Percentiles rank a stretch among this genome's conserved stretches.
Conservation (phyloP, 2,329 filamentous ascomycete genomes). For the Calcarisporium arbuscula region DNA sequence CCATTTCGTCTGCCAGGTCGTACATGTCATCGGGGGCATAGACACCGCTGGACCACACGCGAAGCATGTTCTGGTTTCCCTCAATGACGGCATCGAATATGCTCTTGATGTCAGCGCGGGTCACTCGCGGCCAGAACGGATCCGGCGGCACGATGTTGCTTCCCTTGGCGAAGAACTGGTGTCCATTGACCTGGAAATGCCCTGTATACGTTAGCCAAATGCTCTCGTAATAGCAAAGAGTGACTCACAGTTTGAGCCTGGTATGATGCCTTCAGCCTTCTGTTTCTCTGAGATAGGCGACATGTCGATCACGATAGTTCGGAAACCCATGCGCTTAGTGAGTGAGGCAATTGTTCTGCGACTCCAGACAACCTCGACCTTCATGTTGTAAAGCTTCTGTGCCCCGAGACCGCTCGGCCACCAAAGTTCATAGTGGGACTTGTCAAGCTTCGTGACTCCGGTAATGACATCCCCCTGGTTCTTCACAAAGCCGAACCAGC, state of each 20-base stretch:
- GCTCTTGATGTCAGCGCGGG: slow-evolving; percentile 39
- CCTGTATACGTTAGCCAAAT: too few relatives aligned
- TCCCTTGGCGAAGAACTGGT: too few relatives aligned
- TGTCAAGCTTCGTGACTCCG: slow-evolving; percentile 36
- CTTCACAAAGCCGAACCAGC: slow-evolving; percentile 15
- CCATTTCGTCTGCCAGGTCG: slow-evolving; percentile 54
- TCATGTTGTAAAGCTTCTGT: slow-evolving; percentile 52
- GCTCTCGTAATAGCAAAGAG: too few relatives aligned
- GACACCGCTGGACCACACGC: slow-evolving; percentile 54
- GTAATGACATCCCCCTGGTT: slow-evolving; percentile 44
- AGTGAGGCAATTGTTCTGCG: slow-evolving; percentile 32
- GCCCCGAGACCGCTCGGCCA: slow-evolving; percentile 52
- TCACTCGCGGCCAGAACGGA: slow-evolving; percentile 56
- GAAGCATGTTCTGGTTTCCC: slow-evolving; percentile 56
- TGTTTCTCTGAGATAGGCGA: slow-evolving; percentile 47
- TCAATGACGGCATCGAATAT: slow-evolving; percentile 43
- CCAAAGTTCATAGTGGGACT: too few relatives aligned
- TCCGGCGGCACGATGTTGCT: slow-evolving; percentile 59
- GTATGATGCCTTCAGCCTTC: slow-evolving; percentile 39
- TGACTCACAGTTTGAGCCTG: slow-evolving; percentile 31
- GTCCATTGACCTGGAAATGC: too few relatives aligned
- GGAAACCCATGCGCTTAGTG: slow-evolving; percentile 39
- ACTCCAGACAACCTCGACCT: slow-evolving; percentile 32
- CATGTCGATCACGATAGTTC: slow-evolving; percentile 55
- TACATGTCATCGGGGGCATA: slow-evolving; percentile 57